phyloP scores from a whole-genome alignment of 2,329 filamentous ascomycete species.

The Lomentospora prolificans region DNA sequence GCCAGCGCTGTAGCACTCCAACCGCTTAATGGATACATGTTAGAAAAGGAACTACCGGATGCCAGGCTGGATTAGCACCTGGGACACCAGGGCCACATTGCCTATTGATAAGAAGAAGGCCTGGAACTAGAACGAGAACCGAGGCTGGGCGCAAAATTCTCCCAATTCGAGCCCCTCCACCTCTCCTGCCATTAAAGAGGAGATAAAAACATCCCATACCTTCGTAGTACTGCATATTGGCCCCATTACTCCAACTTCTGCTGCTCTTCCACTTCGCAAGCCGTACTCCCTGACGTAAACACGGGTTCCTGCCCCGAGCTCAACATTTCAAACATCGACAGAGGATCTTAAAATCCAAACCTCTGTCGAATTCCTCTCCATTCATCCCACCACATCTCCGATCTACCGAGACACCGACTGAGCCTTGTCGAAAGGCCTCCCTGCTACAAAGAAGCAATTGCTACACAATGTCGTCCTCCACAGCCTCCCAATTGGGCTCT shows the following conservation, averaged over 20 bases:
- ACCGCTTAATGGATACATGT: too few species aligned
- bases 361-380: too few species aligned
- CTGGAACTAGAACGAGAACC: neutral
- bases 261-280: neutral
- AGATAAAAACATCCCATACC: neutral
- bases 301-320: neutral
- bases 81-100: neutral
- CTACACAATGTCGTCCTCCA: slow-evolving; percentile 15
- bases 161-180: neutral
- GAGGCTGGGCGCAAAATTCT: neutral
- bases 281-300: neutral
- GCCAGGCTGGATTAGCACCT: neutral
- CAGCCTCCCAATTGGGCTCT: slow-evolving; percentile 16
- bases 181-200: neutral
- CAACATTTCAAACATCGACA: neutral
- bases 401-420: too few species aligned
- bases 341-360: neutral
- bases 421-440: too few species aligned
- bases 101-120: neutral
- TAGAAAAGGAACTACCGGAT: neutral
- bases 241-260: too few species aligned
- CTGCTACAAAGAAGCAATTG: neutral
- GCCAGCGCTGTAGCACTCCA: too few species aligned
- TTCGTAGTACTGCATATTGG: neutral
- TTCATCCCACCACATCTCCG: too few species aligned